Evolutionary conservation across 148 eudicot species (phyloP), one percentile per base, ranked within the genome.

Genomic region (Fagopyrum esculentum): DNA sequence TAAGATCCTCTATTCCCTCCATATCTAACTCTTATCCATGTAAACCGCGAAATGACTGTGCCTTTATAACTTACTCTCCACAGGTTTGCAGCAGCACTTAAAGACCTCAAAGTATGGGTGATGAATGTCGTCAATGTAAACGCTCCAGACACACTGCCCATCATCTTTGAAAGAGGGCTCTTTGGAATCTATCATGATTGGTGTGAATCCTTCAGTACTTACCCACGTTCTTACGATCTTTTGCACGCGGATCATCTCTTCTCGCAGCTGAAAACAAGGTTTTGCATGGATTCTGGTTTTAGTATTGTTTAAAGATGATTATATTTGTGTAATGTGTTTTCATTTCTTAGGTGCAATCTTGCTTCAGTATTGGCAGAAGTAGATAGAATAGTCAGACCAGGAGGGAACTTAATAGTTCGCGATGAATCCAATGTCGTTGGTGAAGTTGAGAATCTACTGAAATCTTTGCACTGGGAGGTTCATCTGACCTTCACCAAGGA

Each of bases 131-230:
- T 93, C 73, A 88, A 84, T 72, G 82, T 87, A 56, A 86, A 89
- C 75, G 79, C 93, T 44, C 94, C 97, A 0, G 98, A 93, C 77
- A 93, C 98, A 51, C 88, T 91, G 45, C 92, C 97, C 11, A 85
- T 91, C 71, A 93, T 93, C 77, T 93, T 80, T 71, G 98, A 93
- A 70, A 75, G 98, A 69, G 98, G 98, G 16, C 90, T 93, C 30
- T 85, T 93, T 22, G 98, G 98, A 7, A 91, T 93, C 70, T 93
- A 93, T 74, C 97, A 93, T 51, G 98, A 93, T 49, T 90, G 96
- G 96, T 89, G 98, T 77, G 98, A 90, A 83, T 89, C 93, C 29
- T 91, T 91, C 82, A 93, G 91, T 81, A 86, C 98, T 4, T 93
- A 93, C 64, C 98, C 98, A 11, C 84, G 98, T 22, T 79, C 85